Evolutionary conservation across 2,329 filamentous ascomycete species (phyloP).

Genomic region (Atkinsonella texensis): DNA sequence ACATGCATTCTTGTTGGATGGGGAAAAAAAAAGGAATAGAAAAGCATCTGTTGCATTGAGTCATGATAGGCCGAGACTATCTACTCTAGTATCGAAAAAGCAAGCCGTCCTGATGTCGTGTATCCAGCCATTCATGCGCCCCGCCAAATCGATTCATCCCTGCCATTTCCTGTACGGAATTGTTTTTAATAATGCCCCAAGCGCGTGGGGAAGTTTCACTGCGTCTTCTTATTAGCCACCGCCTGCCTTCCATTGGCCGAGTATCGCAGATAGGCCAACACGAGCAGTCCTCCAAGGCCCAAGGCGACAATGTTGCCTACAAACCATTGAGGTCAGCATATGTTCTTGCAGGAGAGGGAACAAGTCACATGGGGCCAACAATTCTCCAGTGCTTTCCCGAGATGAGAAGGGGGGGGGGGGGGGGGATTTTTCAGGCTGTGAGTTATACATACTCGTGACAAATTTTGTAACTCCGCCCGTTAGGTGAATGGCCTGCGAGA

Average conservation of each 20-base stretch:
- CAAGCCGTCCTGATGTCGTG: too few species aligned
- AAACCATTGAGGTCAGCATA: neutral
- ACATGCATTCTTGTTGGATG: too few species aligned
- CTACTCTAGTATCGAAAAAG: neutral
- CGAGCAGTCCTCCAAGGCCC: slow-evolving; percentile 20
- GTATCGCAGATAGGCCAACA: slow-evolving; percentile 22
- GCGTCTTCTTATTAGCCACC: slow-evolving; percentile 19
- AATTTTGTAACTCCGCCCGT: slow-evolving; percentile 28
- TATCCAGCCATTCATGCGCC: too few species aligned
- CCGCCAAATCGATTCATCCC: neutral
- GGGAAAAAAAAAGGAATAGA: too few species aligned
- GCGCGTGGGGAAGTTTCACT: slow-evolving; percentile 7
- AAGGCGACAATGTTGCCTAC: slow-evolving; percentile 25
- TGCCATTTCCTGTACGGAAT: neutral
- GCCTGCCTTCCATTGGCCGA: slow-evolving; percentile 18
- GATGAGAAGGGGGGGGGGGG: too few species aligned
- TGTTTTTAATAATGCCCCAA: too few species aligned
- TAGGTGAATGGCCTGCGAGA: slow-evolving; percentile 24
- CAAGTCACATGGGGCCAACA: neutral
- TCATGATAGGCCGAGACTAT: too few species aligned
- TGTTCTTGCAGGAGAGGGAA: neutral
- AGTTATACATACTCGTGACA: slow-evolving; percentile 19
- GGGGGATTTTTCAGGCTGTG: neutral
- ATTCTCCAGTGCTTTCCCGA: too few species aligned
- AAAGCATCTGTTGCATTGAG: too few species aligned